Conservation (phyloP, 345 rosid genomes). For the Tarenaya hassleriana region DNA sequence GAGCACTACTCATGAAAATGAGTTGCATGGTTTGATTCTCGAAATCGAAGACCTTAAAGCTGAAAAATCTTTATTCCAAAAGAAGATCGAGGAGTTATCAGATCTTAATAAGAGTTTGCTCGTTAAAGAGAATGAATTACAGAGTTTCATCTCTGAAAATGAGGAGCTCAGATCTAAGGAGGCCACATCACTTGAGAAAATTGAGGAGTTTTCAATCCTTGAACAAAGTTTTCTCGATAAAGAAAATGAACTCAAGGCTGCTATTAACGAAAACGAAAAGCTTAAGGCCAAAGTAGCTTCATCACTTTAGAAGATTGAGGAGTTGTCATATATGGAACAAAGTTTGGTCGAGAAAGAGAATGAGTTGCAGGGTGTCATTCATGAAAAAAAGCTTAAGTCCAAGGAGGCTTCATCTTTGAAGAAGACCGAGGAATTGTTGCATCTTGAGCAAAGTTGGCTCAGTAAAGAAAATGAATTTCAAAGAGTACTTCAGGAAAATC, state of each 20-base stretch:
- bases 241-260: conserved; percentile 25
- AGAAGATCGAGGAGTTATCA: too few relatives aligned
- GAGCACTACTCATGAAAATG: conserved; percentile 11
- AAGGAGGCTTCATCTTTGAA: conserved; percentile 24
- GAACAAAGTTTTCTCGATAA: conserved; percentile 23
- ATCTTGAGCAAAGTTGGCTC: conserved; percentile 24
- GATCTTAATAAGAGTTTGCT: too few relatives aligned
- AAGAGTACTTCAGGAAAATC: too few relatives aligned
- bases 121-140: too few relatives aligned
- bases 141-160: too few relatives aligned
- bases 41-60: conserved; percentile 22
- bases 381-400: conserved; percentile 59
- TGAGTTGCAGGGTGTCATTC: conserved; percentile 24
- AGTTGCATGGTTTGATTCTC: conserved; percentile 9
- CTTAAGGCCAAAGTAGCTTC: conserved; percentile 27
- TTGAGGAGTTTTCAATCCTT: conserved; percentile 53
- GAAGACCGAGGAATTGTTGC: conserved; percentile 24
- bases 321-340: conserved; percentile 36
- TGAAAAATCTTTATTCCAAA: conserved; percentile 33
- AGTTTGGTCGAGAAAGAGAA: conserved; percentile 23
- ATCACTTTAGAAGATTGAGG: too few relatives aligned
- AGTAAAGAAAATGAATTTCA: conserved; percentile 9
- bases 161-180: too few relatives aligned
- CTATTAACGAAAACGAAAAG: conserved; percentile 18
- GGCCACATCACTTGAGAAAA: too few relatives aligned